These are phyloP conservation scores for Daldinia vernicosa DNA, from an alignment of 495 filamentous ascomycete genomes.

Conservation along the genomic window DNA sequence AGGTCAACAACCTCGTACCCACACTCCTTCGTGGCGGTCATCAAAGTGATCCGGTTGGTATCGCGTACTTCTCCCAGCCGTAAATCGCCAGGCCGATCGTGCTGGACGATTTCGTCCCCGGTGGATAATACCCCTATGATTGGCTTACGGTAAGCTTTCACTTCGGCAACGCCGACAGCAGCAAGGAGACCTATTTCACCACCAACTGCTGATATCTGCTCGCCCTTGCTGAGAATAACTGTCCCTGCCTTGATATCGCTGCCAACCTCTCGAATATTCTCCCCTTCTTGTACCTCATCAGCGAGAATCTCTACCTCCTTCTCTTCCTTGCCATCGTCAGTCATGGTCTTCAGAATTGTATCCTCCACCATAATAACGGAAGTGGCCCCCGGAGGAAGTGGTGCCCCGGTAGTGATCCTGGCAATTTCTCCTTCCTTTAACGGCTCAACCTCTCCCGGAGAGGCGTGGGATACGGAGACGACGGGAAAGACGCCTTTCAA, in stretches of 20 bases:
- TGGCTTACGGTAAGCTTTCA: slow-evolving; percentile 80
- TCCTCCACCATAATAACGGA: slow-evolving; percentile 99
- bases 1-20: slow-evolving; percentile 85
- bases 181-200: slow-evolving; percentile 92
- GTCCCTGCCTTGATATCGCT: slow-evolving; percentile 80
- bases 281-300: slow-evolving; percentile 73
- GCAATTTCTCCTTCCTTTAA: slow-evolving; percentile 80
- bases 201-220: slow-evolving; percentile 80
- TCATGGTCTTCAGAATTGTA: slow-evolving; percentile 74
- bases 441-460: slow-evolving; percentile 65
- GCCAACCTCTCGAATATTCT: slow-evolving; percentile 91
- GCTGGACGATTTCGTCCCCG: slow-evolving; percentile 90
- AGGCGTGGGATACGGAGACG: slow-evolving; percentile 84
- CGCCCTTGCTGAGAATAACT: slow-evolving; percentile 76
- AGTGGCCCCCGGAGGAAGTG: slow-evolving; percentile 86
- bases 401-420: slow-evolving; percentile 93
- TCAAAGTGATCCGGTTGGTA: slow-evolving; percentile 86
- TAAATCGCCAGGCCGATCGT: slow-evolving; percentile 69
- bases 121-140: slow-evolving; percentile 90
- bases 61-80: slow-evolving; percentile 88
- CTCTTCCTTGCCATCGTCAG: slow-evolving; percentile 84
- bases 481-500: slow-evolving; percentile 86
- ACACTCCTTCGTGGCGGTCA: slow-evolving; percentile 77
- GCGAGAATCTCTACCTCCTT: slow-evolving; percentile 85
- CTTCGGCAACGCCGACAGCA: slow-evolving; percentile 77